These are phyloP conservation scores for Pythium chondricola DNA, from an alignment of 352 stramenopile species.

Conservation along the genomic window DNA sequence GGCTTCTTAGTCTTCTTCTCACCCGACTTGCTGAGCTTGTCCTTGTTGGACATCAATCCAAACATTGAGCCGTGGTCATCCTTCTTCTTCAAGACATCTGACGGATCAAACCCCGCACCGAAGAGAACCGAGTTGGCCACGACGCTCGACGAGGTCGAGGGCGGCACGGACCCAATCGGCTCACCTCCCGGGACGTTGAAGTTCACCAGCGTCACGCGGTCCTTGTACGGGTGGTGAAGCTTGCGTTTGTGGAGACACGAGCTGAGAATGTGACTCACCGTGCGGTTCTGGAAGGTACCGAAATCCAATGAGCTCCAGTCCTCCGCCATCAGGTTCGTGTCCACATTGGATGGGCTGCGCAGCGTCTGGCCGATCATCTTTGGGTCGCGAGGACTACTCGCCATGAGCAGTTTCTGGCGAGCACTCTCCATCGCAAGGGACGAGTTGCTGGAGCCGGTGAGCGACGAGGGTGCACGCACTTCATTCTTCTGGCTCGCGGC, in stretches of 20 bases:
- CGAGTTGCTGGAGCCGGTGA: neutral
- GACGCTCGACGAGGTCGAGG: neutral
- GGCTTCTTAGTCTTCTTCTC: slow-evolving; percentile 21
- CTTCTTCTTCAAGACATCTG: slow-evolving; percentile 6
- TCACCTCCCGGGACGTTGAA: slow-evolving; percentile 57
- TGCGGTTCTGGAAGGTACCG: slow-evolving; percentile 77
- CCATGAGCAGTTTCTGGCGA: slow-evolving; percentile 30
- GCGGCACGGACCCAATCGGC: slow-evolving; percentile 12
- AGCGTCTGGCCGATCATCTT: slow-evolving; percentile 18
- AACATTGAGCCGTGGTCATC: neutral
- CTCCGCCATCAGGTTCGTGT: slow-evolving; percentile 45
- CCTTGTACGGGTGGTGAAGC: slow-evolving; percentile 79
- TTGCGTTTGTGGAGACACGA: slow-evolving; percentile 81
- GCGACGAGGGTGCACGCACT: slow-evolving; percentile 10
- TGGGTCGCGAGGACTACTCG: slow-evolving; percentile 44
- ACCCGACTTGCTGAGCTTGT: slow-evolving; percentile 14
- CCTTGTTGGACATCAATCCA: slow-evolving; percentile 4
- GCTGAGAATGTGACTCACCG: slow-evolving; percentile 77
- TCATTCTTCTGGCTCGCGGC: slow-evolving; percentile 13
- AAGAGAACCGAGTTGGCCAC: slow-evolving; percentile 9
- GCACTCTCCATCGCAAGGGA: neutral
- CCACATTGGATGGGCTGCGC: slow-evolving; percentile 61
- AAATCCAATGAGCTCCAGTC: slow-evolving; percentile 78
- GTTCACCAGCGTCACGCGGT: slow-evolving; percentile 78
- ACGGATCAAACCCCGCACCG: slow-evolving; percentile 7